phyloP scores from a whole-genome alignment of 2,329 filamentous ascomycete genomes.

The Fusarium xyrophilum region DNA sequence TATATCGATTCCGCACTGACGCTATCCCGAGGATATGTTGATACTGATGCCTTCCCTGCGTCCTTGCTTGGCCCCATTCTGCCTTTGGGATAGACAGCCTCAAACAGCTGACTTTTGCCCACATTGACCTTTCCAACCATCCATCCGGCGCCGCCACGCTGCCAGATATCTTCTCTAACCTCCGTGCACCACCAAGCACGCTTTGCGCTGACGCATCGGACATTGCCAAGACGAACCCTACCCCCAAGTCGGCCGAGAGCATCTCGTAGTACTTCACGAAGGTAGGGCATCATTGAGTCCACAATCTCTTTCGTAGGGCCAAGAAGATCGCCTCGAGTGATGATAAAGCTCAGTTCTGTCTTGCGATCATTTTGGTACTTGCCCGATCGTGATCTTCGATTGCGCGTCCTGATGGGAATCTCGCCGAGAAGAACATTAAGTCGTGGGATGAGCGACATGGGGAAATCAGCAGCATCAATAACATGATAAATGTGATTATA shows the following conservation, averaged over 20 bases:
- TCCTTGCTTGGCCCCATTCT: constrained; percentile 51
- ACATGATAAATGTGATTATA: constrained; percentile 96
- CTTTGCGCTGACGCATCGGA: constrained; percentile 85
- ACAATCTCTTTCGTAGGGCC: constrained; percentile 85
- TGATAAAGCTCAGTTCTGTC: constrained; percentile 86
- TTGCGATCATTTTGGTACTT: constrained; percentile 72
- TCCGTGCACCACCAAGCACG: constrained; percentile 89
- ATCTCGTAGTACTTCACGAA: constrained; percentile 77
- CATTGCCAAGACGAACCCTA: constrained; percentile 83
- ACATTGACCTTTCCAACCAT: constrained; percentile 99
- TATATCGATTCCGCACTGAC: constrained; percentile 37
- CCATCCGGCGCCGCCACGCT: constrained; percentile 86
- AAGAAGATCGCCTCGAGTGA: constrained; percentile 86
- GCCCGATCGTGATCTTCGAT: constrained; percentile 74
- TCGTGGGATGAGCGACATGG: constrained; percentile 85
- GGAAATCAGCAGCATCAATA: constrained; percentile 94
- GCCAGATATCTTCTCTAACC: constrained; percentile 85
- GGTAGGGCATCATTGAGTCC: constrained; percentile 83
- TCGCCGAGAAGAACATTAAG: constrained; percentile 74
- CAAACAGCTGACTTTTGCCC: constrained; percentile 91
- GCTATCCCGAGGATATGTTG: constrained; percentile 24
- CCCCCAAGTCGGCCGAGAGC: constrained; percentile 72
- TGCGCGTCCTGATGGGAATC: constrained; percentile 77
- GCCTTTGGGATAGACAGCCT: constrained; percentile 84
- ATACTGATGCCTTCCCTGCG: constrained; percentile 12